Conservation (phyloP, 2,329 filamentous ascomycete species). For the Hypoxylon sp. region DNA sequence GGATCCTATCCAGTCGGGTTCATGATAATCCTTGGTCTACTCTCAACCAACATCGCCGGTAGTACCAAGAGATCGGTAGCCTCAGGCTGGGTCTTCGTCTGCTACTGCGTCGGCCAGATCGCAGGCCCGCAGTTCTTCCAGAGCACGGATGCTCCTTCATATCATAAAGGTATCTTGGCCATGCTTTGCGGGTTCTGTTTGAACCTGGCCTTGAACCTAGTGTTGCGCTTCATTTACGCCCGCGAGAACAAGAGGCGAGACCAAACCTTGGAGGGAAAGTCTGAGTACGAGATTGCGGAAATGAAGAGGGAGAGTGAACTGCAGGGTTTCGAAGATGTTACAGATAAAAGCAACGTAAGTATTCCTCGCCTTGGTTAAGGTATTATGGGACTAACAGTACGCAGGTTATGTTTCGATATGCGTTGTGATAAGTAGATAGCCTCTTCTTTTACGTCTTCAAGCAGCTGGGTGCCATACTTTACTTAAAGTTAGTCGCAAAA, state of each 20-base stretch:
- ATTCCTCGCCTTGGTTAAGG: background rate
- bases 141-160: conserved; percentile 48
- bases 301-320: conserved; percentile 48
- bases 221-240: conserved; percentile 45
- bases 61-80: conserved; percentile 48
- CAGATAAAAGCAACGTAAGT: conserved; percentile 53
- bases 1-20: conserved; percentile 49
- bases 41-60: conserved; percentile 50
- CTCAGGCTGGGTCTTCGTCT: conserved; percentile 49
- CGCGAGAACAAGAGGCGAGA: conserved; percentile 51
- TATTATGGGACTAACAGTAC: conserved; percentile 16
- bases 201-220: conserved; percentile 48
- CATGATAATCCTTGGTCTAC: conserved; percentile 47
- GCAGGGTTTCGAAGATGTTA: conserved; percentile 56
- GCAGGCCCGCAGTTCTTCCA: conserved; percentile 51
- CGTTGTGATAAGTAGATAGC: conserved; percentile 16
- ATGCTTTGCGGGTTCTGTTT: conserved; percentile 49
- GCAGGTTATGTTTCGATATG: conserved; percentile 44
- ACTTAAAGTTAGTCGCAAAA: background rate
- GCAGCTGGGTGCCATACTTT: background rate
- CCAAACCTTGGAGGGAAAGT: conserved; percentile 44
- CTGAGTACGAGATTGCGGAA: conserved; percentile 49
- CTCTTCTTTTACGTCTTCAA: background rate
- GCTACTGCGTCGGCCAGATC: conserved; percentile 50
- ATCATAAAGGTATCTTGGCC: conserved; percentile 52